Evolutionary conservation across 331 rosid species (phyloP).

Genomic region (Ulmus americana): DNA sequence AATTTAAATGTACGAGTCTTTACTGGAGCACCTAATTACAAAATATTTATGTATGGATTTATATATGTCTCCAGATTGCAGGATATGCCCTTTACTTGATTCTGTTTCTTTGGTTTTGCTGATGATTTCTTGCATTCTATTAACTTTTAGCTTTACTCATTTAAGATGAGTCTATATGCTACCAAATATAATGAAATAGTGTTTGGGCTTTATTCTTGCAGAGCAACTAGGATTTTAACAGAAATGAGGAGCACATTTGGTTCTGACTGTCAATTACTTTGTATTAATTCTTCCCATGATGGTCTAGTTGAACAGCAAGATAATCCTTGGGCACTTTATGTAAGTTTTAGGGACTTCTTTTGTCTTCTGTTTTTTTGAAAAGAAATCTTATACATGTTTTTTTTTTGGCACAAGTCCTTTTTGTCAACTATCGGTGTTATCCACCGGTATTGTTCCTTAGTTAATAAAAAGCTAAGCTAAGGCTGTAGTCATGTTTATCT

Average conservation of each 20-base stretch:
- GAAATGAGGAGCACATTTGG: constrained; percentile 89
- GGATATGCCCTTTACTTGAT: not conserved
- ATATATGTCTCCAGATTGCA: not conserved
- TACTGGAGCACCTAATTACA: not conserved
- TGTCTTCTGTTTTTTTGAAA: constrained; percentile 10
- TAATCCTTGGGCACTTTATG: constrained; percentile 74
- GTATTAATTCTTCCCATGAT: constrained; percentile 71
- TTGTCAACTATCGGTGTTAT: not conserved
- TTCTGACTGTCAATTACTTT: constrained; percentile 62
- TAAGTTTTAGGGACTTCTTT: constrained; percentile 32
- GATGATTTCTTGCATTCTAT: not conserved
- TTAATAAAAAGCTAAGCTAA: constrained; percentile 26
- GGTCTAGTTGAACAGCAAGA: constrained; percentile 52
- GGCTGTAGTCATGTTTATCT: constrained; percentile 32
- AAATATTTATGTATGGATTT: not conserved
- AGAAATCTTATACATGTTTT: constrained; percentile 1
- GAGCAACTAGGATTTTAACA: constrained; percentile 64
- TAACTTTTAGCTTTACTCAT: not conserved
- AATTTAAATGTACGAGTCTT: too few species aligned
- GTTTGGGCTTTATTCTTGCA: constrained; percentile 36
- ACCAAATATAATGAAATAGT: not conserved
- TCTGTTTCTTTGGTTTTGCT: not conserved
- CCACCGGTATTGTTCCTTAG: constrained; percentile 11
- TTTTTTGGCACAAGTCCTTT: not conserved
- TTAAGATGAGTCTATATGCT: not conserved